phyloP scores from a whole-genome alignment of 106 monocot genomes.

The Apostasia shenzhenica region DNA sequence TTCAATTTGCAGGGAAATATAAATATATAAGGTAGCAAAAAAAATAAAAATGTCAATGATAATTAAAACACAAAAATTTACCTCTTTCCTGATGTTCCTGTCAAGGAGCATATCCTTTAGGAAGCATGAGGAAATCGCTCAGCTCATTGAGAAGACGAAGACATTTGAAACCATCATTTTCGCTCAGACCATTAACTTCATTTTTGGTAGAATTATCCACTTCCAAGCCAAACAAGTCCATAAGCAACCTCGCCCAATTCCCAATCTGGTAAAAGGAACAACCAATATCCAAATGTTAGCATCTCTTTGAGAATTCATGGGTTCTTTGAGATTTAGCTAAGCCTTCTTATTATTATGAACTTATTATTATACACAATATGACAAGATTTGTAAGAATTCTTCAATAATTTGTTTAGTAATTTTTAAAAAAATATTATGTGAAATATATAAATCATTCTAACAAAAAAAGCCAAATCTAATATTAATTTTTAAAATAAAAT shows the following conservation, averaged over 20 bases:
- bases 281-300: too few relatives aligned
- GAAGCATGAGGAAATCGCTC: conserved; percentile 89
- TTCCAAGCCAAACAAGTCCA: conserved; percentile 68
- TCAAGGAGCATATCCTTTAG: conserved; percentile 82
- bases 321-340: too few relatives aligned
- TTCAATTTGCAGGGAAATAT: not conserved
- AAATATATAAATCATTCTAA: too few relatives aligned
- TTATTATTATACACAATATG: too few relatives aligned
- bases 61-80: conserved; percentile 2
- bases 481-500: too few relatives aligned
- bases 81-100: conserved; percentile 72
- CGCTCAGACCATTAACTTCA: conserved; percentile 11
- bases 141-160: conserved; percentile 64
- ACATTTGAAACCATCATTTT: conserved; percentile 22
- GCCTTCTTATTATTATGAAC: too few relatives aligned
- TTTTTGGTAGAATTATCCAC: conserved; percentile 31
- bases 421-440: too few relatives aligned
- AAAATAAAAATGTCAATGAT: not conserved
- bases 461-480: too few relatives aligned
- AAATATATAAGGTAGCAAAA: not conserved
- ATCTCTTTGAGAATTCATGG: too few relatives aligned
- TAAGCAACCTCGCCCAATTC: conserved; percentile 71
- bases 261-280: conserved; percentile 45
- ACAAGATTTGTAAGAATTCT: too few relatives aligned
- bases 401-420: too few relatives aligned